Evolutionary conservation across 768 basidiomycete genomes (phyloP).

Genomic region (Flagelloscypha sp.): DNA sequence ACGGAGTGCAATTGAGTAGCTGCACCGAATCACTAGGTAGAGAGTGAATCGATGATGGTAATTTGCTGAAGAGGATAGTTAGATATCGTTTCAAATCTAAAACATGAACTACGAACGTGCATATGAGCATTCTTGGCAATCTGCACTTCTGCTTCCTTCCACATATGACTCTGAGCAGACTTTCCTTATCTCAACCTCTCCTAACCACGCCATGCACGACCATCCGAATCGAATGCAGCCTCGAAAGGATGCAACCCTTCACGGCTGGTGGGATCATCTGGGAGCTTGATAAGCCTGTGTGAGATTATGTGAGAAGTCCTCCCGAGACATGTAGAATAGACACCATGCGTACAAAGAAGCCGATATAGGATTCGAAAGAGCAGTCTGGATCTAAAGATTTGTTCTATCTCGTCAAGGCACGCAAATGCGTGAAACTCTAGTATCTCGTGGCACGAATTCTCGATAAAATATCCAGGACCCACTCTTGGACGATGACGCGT

Average conservation of each 20-base stretch:
- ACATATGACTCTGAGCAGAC: too few relatives aligned
- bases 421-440: slow-evolving; percentile 82
- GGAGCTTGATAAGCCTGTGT: slow-evolving; percentile 82
- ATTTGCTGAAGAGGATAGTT: too few relatives aligned
- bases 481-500: slow-evolving; percentile 78
- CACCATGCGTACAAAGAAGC: neutral
- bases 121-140: too few relatives aligned
- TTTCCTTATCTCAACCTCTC: slow-evolving; percentile 42
- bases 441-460: too few relatives aligned
- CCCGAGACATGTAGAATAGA: neutral
- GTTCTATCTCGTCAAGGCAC: slow-evolving; percentile 42
- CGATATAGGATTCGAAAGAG: neutral
- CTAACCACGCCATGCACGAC: slow-evolving; percentile 45
- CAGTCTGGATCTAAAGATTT: slow-evolving; percentile 72
- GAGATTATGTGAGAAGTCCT: slow-evolving; percentile 13
- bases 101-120: too few relatives aligned
- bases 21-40: too few relatives aligned
- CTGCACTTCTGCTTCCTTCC: too few relatives aligned
- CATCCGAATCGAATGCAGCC: slow-evolving; percentile 77
- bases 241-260: slow-evolving; percentile 85
- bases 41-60: too few relatives aligned
- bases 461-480: slow-evolving; percentile 79
- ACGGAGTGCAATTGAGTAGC: too few relatives aligned
- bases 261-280: slow-evolving; percentile 76
- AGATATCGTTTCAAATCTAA: too few relatives aligned